A percentile compares a stretch with the other conserved stretches of the same genome.
Conservation (phyloP, 164 flowering plant species). For the Stephania yunnanensis region DNA sequence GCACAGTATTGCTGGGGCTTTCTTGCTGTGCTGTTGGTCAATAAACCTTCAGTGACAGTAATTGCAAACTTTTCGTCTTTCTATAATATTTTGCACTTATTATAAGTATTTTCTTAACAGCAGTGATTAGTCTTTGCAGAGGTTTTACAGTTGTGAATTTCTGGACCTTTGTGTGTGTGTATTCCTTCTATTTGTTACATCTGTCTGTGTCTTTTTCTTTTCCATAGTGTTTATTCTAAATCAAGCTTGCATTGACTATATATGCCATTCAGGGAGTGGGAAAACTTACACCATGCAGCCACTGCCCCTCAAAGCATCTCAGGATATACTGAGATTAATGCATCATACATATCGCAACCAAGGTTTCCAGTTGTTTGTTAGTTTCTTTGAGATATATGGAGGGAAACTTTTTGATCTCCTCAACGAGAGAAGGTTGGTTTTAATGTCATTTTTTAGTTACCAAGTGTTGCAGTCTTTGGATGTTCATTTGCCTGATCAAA, state of each 20-base stretch:
- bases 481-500: slow-evolving; percentile 3
- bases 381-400: slow-evolving; percentile 97
- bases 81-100: background rate
- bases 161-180: background rate
- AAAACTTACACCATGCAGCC: slow-evolving; percentile 96
- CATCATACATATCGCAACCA: slow-evolving; percentile 66
- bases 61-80: background rate
- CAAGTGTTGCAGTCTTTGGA: background rate
- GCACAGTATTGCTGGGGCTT: background rate
- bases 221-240: background rate
- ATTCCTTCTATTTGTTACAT: background rate
- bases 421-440: slow-evolving; percentile 74
- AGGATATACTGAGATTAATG: slow-evolving; percentile 73
- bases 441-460: background rate
- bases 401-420: slow-evolving; percentile 91
- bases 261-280: slow-evolving; percentile 71
- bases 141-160: background rate
- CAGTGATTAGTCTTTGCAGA: background rate
- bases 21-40: background rate
- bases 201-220: background rate
- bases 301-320: slow-evolving; percentile 77
- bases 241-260: slow-evolving; percentile 7
- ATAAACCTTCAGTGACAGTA: background rate
- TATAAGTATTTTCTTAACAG: background rate
- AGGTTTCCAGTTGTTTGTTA: slow-evolving; percentile 77